A percentile compares a stretch with the other conserved stretches of the same genome.
phyloP scores from a whole-genome alignment of 805 yeast genomes.

The Cyberlindnera xylosilytica region DNA sequence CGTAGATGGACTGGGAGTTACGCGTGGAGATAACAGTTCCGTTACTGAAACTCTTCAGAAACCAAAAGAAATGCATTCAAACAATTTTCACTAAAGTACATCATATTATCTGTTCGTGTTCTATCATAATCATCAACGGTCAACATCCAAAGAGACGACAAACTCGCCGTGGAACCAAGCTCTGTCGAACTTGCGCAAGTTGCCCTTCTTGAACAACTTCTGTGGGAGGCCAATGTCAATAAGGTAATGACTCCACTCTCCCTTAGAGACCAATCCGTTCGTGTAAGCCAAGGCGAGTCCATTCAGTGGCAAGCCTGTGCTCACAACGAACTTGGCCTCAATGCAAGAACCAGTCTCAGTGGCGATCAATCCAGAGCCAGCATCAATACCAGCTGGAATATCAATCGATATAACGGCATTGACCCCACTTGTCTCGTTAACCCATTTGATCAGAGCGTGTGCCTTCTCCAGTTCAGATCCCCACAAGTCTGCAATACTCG shows the following conservation, averaged over 20 bases:
- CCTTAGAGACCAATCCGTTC: conserved; percentile 45
- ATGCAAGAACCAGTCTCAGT: conserved; percentile 28
- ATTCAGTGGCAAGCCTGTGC: conserved; percentile 70
- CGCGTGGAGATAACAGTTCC: conserved; percentile 1
- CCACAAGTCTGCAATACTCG: conserved; percentile 56
- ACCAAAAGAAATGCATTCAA: no score
- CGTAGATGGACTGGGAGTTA: not conserved
- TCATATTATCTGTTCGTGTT: not conserved
- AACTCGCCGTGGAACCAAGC: conserved; percentile 25
- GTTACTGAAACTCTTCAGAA: no score
- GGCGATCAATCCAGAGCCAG: not conserved
- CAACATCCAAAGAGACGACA: conserved; percentile 14
- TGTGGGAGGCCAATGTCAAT: conserved; percentile 72
- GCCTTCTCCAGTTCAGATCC: conserved; percentile 37
- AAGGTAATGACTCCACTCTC: conserved; percentile 54
- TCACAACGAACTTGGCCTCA: conserved; percentile 55
- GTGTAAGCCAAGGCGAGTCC: conserved; percentile 61
- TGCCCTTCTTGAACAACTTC: conserved; percentile 43
- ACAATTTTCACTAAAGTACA: no score
- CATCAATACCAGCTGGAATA: conserved; percentile 43
- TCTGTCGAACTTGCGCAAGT: conserved; percentile 47
- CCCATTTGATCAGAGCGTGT: conserved; percentile 59
- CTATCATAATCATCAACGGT: not conserved
- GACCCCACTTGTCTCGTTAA: conserved; percentile 43
- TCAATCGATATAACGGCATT: conserved; percentile 61